Percentiles rank a stretch among this genome's conserved stretches.
These are phyloP conservation scores for Phytophthora brassicae DNA, from an alignment of 352 stramenopile species.

Conservation along the genomic window DNA sequence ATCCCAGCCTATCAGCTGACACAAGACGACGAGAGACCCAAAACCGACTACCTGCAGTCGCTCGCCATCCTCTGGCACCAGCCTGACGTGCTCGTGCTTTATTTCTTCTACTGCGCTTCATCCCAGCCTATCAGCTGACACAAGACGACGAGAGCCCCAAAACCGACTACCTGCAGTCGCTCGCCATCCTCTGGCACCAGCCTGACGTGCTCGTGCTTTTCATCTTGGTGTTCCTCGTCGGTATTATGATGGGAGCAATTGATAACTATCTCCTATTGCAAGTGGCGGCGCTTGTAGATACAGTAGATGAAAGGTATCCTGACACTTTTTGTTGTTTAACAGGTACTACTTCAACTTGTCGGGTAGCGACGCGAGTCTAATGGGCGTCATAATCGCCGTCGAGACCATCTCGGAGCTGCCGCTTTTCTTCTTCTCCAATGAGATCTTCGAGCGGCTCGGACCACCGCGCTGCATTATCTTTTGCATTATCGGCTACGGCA, in stretches of 20 bases:
- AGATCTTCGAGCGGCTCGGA: slow-evolving; percentile 62
- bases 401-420: slow-evolving; percentile 75
- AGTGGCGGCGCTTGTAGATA: no score
- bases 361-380: slow-evolving; percentile 56
- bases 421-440: slow-evolving; percentile 75
- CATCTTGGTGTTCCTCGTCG: slow-evolving; percentile 63
- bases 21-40: slow-evolving; percentile 27
- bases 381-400: slow-evolving; percentile 67
- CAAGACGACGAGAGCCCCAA: slow-evolving; percentile 28
- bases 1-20: slow-evolving; percentile 51
- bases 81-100: slow-evolving; percentile 60
- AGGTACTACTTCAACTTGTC: slow-evolving; percentile 63
- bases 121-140: slow-evolving; percentile 47
- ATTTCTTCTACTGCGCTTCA: slow-evolving; percentile 54
- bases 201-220: slow-evolving; percentile 67
- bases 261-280: slow-evolving; percentile 68
- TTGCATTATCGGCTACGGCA: slow-evolving; percentile 51
- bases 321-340: no score
- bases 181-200: slow-evolving; percentile 50
- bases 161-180: slow-evolving; percentile 41
- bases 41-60: slow-evolving; percentile 42
- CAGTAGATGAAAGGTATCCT: no score
- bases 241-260: slow-evolving; percentile 60
- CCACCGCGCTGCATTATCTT: slow-evolving; percentile 55
- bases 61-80: slow-evolving; percentile 50